Evolutionary conservation across 495 filamentous ascomycete genomes (phyloP), one percentile per base, ranked within the genome.

Genomic region (Friedmanniomyces endolithicus): DNA sequence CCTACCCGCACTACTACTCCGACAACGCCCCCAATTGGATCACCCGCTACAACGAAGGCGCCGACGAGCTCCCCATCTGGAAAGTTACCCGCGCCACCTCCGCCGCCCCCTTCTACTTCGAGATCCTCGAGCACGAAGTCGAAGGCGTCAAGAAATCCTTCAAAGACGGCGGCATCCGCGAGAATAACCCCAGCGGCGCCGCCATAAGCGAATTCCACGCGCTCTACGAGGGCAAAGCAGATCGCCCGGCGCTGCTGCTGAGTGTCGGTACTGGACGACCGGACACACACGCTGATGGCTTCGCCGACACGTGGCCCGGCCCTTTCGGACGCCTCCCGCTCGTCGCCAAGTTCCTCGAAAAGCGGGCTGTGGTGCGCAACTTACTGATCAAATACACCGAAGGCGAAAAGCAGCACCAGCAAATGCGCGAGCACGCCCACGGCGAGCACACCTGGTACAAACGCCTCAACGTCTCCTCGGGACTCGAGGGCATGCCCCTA

Each of bases 21-120:
- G 56, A 66, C 6, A 39, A 57, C 34, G 57, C 62, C 8, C 68
- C 68, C 0, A 58, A 62, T 45, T 72, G 69, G 69, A 64, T 69
- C 16, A 70, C 67, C 0, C 61, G 54, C 4, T 72, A 72, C 63
- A 70, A 71, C 56, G 64, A 70, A 67, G 67, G 74, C 41, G 66
- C 66, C 19, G 67, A 72, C 47, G 52, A 63, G 19, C 55, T 75
- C 14, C 61, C 64, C 0, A 73, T 79, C 40, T 78, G 75, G 74
- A 46, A 74, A 59, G 73, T 77, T 0, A 76, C 76, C 0, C 66
- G 76, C 9, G 76, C 76, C 1, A 78, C 76, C 2, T 75, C 71
- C 6, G 76, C 76, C 0, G 76, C 76, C 2, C 73, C 76, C 0
- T 69, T 73, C 33, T 78, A 73, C 58, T 78, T 79, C 62, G 66